Base-by-base conservation (phyloP, 441 rosid species). In the Gossypium gossypioides region DNA sequence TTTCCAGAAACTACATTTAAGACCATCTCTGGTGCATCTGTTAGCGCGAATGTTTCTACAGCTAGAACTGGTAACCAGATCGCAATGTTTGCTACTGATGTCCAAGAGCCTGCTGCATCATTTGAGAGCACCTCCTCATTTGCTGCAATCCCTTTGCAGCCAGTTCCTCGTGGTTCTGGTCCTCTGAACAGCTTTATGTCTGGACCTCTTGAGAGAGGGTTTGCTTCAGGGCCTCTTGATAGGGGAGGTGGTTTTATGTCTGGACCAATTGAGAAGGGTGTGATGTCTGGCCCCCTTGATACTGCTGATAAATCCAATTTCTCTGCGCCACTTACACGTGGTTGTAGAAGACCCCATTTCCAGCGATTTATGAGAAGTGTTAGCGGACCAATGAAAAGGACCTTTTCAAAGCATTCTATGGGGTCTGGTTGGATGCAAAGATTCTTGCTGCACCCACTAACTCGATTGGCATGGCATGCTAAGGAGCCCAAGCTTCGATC, bases 281-380 rank as follows among this genome's bases (percentile, higher is more conserved):
- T 84, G 15, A 93, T 93, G 98, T 93, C 98, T 3, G 97, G 97
- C 15, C 95, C 98, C 66, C 93, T 93, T 79, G 97, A 93, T 75
- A 86, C 80, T 51, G 65, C 84, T 59, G 98, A 91, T 76, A 83
- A 74, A 71, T 88, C 94, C 52, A 91, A 91, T 75, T 93, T 93
- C 82, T 93, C 96, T 0, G 97, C 97, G n/a, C 98, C 97, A 1
- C 94, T 93, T 69, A 83, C 94, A 58, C 84, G 80, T 16, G 86
- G 89, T 27, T 88, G 83, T 8, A 82, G 79, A 68, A 89, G 82
- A 81, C 90, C 87, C 51, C 89, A 87, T 66, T 78, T 93, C 69
- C 92, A 87, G 68, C 82, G 80, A 27, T 71, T 91, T 69, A 84
- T 91, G 88, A 88, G 88, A 76, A 93, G 96, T 71, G 97, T 93